phyloP scores from a whole-genome alignment of 352 stramenopile species.

The Thraustochytrium sp. region DNA sequence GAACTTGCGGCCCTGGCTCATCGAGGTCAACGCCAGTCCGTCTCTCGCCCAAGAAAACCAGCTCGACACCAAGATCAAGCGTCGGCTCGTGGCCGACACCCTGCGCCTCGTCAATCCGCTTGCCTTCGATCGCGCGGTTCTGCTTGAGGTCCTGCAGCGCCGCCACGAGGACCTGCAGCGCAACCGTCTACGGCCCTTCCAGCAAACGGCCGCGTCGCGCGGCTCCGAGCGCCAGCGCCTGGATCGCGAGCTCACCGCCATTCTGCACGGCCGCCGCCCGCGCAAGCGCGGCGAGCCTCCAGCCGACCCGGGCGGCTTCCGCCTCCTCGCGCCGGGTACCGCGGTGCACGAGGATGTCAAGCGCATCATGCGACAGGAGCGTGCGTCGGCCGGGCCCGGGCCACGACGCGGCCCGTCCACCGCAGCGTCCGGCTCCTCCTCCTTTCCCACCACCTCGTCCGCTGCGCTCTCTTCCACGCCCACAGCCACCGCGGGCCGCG shows the following conservation, averaged over 20 bases:
- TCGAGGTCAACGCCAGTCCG: conserved; percentile 91
- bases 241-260: conserved; percentile 16
- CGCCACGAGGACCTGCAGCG: background rate
- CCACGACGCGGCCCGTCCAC: background rate
- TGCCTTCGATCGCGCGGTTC: background rate
- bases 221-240: conserved; percentile 17
- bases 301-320: background rate
- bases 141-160: conserved; percentile 28
- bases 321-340: background rate
- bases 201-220: background rate
- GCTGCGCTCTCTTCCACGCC: background rate
- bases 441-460: background rate
- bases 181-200: conserved; percentile 4
- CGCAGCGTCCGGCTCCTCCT: too few species aligned
- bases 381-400: background rate
- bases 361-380: conserved; percentile 3
- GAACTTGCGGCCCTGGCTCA: conserved; percentile 79
- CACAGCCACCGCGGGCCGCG: background rate
- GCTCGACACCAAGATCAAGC: conserved; percentile 80
- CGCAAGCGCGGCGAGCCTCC: background rate
- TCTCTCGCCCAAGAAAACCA: conserved; percentile 78
- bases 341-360: background rate
- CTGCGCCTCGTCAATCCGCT: conserved; percentile 16
- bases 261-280: background rate
- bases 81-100: conserved; percentile 71